Base-by-base conservation (phyloP, 306 rosid species). In the Acmispon strigosus region DNA sequence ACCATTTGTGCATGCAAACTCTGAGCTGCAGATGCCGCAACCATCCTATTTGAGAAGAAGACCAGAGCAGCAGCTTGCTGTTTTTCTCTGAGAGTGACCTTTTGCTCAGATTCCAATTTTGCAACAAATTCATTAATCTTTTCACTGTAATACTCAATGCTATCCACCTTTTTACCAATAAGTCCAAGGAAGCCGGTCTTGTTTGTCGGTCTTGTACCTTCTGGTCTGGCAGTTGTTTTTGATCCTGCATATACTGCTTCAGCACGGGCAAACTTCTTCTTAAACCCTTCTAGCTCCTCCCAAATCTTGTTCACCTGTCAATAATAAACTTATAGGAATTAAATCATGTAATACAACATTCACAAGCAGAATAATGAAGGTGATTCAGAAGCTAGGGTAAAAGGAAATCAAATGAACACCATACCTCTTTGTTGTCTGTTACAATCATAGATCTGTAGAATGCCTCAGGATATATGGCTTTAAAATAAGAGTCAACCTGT, bases 1-100 rank as follows among this genome's bases (percentile, higher is more conserved):
- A 85, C 89, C 67, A 81, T 76, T 71, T 85, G 96, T 9, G 97
- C 88, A 76, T 89, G 99, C 36, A 95, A 80, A 57, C 84, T 82
- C 90, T 95, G 99, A 69, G 92, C 84, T 16, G 99, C 99, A 70
- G 96, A 82, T 72, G 96, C 92, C 58, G 99, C 97, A 68, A 72
- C 51, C 24, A 78, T 85, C 76, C 92, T 81, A 76, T 18, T 85
- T 4, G 86, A 83, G 89, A 91, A 89, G 76, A 95, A 89, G 4
- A 91, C 78, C 24, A 91, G 0, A 70, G 97, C 99, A 27, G 96
- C 90, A 74, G 69, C 43, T 80, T 75, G 84, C 80, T 95, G 97
- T 84, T 91, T 95, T 67, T 91, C 97, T 73, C 87, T 84, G 37
- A 91, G 91, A 53, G 97, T 95, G 54, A 14, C 58, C 75, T 95